Evolutionary conservation across 2,329 filamentous ascomycete genomes (phyloP), one percentile per base, ranked within the genome.

Genomic region (Furcasterigmium furcatum): DNA sequence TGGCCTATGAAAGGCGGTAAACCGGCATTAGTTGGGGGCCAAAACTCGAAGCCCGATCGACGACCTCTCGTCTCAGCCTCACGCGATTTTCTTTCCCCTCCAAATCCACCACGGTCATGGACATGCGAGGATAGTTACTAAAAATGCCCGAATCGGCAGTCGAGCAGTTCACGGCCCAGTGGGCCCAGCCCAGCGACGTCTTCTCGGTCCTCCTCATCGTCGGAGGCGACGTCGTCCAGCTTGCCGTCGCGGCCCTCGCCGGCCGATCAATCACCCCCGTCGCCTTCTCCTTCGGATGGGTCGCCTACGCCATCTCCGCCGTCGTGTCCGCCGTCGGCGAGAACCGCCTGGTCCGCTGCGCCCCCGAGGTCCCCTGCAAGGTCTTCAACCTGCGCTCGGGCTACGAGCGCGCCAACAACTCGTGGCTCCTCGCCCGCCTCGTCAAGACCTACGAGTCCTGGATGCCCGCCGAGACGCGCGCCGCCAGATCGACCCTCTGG

Each of bases 361-460:
- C 29, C 25, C 49, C 68, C 43, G 63, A 72, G 51, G 56, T 46
- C 39, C n/a, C 49, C 1, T 54, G 53, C 41, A 51, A 53, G 6
- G 60, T 72, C 16, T 63, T 71, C 41, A 69, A 70, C 46, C 54
- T 52, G 6, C 51, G 57, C 18, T 65, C 52, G 14, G 64, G 69
- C 1, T 66, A 67, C 46, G 53, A 55, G 5, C 58, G 67, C 2
- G 56, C 61, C 4, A 74, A 73, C 44, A 55, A 56, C 12, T 62
- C 55, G 18, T 75, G 70, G 70, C 55, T 73, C 5, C 52, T 75
- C 9, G 70, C 68, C 0, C 58, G 71, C 0, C 56, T 74, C 1
- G 48, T 73, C 7, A 57, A 70, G 21, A 70, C 74, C 50, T 66
- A 62, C 27, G 64, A 71, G 10, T 46, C 41, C 27, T 66, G 60